These are phyloP conservation scores for Silene uniflora DNA, from an alignment of 148 eudicot species.

Conservation along the genomic window DNA sequence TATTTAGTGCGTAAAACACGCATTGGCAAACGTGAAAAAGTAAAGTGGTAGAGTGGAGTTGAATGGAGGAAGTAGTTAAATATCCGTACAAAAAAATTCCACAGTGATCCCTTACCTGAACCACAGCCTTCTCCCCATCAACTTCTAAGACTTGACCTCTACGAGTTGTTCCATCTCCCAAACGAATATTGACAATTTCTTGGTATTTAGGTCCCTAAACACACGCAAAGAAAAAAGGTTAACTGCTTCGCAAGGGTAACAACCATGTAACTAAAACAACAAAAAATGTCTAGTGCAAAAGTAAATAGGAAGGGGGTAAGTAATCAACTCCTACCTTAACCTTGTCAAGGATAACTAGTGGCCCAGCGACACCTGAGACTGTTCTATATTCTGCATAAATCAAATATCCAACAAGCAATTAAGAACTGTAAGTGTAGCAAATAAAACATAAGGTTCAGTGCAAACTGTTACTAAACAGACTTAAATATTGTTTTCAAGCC, in stretches of 20 bases:
- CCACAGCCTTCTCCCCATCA: constrained; percentile 98
- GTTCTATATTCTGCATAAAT: constrained; percentile 49
- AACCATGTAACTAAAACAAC: not conserved
- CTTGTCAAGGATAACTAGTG: constrained; percentile 60
- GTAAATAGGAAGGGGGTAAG: not conserved
- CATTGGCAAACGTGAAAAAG: too few relatives aligned
- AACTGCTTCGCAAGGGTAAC: not conserved
- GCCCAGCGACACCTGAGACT: constrained; percentile 64
- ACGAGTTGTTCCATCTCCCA: too few relatives aligned
- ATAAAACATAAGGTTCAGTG: not conserved
- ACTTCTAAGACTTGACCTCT: too few relatives aligned
- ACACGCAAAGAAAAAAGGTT: not conserved
- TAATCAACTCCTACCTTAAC: constrained; percentile 62
- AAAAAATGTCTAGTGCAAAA: not conserved
- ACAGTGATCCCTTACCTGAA: constrained; percentile 51
- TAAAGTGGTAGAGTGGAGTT: too few relatives aligned
- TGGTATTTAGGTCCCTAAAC: constrained; percentile 97
- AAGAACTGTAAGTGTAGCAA: not conserved
- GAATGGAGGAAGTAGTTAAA: too few relatives aligned
- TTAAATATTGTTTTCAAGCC: not conserved
- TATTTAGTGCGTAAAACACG: too few relatives aligned
- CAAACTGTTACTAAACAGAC: not conserved
- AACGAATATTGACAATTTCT: constrained; percentile 93
- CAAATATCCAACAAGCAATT: not conserved
- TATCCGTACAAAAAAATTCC: not conserved